A percentile compares a stretch with the other conserved stretches of the same genome.
phyloP scores from a whole-genome alignment of 768 basidiomycete genomes.

The Galerina sulciceps region DNA sequence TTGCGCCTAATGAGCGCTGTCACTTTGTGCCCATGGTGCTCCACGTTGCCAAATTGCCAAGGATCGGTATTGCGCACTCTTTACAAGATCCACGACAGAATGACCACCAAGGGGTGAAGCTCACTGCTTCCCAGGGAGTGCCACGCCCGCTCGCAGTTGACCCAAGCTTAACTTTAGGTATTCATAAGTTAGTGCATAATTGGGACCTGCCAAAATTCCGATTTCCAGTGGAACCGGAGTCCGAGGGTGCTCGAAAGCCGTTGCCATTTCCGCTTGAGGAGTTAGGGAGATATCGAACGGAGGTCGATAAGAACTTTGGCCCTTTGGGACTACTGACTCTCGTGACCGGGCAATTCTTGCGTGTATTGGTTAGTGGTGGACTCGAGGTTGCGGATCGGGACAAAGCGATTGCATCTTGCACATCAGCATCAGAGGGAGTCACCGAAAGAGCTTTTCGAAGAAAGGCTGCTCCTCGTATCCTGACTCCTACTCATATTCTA shows the following conservation, averaged over 20 bases:
- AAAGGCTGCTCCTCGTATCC: slow-evolving; percentile 23
- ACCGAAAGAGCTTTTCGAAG: slow-evolving; percentile 20
- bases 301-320: slow-evolving; percentile 40
- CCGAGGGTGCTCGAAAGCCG: slow-evolving; percentile 6
- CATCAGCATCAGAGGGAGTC: slow-evolving; percentile 4
- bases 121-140: slow-evolving; percentile 1
- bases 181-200: slow-evolving; percentile 24
- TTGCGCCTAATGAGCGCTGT: slow-evolving; percentile 18
- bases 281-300: slow-evolving; percentile 27
- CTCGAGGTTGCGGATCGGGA: slow-evolving; percentile 39
- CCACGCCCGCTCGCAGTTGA: slow-evolving; percentile 34
- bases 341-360: slow-evolving; percentile 36
- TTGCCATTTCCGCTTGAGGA: slow-evolving; percentile 30
- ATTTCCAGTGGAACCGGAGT: slow-evolving; percentile 3
- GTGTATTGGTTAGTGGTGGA: slow-evolving; percentile 39
- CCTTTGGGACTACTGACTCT: slow-evolving; percentile 46
- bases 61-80: slow-evolving; percentile 26
- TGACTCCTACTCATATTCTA: slow-evolving; percentile 51
- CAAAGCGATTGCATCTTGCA: slow-evolving; percentile 24
- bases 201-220: slow-evolving; percentile 19
- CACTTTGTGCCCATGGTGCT: slow-evolving; percentile 26
- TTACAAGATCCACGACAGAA: background rate
- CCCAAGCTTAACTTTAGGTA: slow-evolving; percentile 34
- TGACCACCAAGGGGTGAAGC: background rate
- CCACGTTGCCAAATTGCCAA: slow-evolving; percentile 32